These are phyloP conservation scores for Chaetoceros muelleri DNA, from an alignment of 108 stramenopile species.

Conservation along the genomic window DNA sequence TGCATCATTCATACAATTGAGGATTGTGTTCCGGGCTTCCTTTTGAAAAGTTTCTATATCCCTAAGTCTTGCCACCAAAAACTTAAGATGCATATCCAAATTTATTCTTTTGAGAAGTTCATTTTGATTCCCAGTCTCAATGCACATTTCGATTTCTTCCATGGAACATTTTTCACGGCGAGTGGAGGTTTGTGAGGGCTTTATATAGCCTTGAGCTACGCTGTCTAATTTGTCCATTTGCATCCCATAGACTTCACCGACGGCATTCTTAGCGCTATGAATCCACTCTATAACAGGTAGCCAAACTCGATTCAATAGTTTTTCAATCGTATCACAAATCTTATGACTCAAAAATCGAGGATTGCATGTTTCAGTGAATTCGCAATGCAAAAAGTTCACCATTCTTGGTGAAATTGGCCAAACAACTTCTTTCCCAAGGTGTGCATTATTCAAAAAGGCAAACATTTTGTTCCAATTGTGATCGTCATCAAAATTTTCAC, in stretches of 20 bases:
- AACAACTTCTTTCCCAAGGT: no score
- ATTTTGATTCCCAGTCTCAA: no score
- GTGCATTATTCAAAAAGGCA: no score
- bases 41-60: not conserved
- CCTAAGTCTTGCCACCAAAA: not conserved
- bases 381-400: no score
- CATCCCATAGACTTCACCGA: not conserved
- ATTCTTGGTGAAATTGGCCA: no score
- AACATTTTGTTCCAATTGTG: no score
- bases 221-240: no score
- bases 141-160: not conserved
- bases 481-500: no score
- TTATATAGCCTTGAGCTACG: not conserved
- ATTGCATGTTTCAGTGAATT: no score
- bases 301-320: no score
- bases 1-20: not conserved
- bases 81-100: not conserved
- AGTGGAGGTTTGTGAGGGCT: not conserved
- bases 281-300: not conserved
- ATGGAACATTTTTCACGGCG: not conserved
- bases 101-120: not conserved
- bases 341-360: no score
- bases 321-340: no score
- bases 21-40: not conserved
- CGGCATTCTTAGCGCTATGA: not conserved